These are phyloP conservation scores for Schwanniomyces sp. DNA, from an alignment of 805 yeast species.

Conservation along the genomic window DNA sequence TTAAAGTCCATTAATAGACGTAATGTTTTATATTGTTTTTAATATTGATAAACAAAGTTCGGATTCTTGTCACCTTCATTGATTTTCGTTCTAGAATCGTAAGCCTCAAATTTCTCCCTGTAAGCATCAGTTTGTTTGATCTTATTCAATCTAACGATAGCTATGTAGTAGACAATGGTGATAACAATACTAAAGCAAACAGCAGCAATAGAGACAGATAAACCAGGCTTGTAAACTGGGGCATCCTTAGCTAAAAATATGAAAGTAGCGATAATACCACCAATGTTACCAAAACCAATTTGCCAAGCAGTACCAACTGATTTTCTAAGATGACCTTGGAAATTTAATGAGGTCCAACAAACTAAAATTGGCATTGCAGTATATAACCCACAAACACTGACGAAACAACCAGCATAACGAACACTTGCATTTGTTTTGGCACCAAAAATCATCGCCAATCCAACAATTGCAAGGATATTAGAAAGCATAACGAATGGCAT, in stretches of 20 bases:
- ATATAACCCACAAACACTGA: constrained; percentile 58
- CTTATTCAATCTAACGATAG: constrained; percentile 20
- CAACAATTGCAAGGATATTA: constrained; percentile 42
- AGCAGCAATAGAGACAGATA: constrained; percentile 51
- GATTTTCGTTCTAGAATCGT: constrained; percentile 28
- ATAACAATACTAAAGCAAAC: constrained; percentile 40
- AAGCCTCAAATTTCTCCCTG: constrained; percentile 21
- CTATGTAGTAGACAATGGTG: constrained; percentile 31
- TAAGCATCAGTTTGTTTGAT: constrained; percentile 26
- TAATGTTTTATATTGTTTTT: constrained; percentile 1
- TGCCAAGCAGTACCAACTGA: constrained; percentile 60
- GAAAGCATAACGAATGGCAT: constrained; percentile 39
- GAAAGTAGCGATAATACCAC: constrained; percentile 66
- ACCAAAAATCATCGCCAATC: constrained; percentile 57
- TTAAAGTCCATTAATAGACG: not conserved
- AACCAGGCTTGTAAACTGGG: constrained; percentile 59
- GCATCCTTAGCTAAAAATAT: constrained; percentile 54
- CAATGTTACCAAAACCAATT: constrained; percentile 73
- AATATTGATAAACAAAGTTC: constrained; percentile 33
- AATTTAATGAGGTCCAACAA: constrained; percentile 65
- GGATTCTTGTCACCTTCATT: constrained; percentile 40
- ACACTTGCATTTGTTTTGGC: constrained; percentile 32
- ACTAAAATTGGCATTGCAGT: constrained; percentile 67
- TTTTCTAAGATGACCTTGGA: constrained; percentile 62
- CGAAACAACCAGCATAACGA: constrained; percentile 65